phyloP scores from a whole-genome alignment of 768 basidiomycete species.

The Lepiota venenata region DNA sequence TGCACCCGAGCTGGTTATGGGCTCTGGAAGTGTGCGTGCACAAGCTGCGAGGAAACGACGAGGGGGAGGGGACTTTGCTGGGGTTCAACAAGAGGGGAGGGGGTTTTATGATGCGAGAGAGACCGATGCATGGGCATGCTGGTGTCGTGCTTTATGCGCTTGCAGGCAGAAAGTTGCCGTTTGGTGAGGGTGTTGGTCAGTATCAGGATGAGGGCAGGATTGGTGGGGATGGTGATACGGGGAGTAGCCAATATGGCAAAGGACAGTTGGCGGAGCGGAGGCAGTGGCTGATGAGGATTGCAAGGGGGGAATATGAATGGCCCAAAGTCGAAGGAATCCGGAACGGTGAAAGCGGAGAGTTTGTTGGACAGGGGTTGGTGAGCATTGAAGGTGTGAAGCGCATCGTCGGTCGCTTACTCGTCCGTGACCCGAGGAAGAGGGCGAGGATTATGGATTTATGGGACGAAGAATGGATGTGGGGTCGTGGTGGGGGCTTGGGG shows the following conservation, averaged over 20 bases:
- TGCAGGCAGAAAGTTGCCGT: constrained; percentile 67
- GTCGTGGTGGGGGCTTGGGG: constrained; percentile 16
- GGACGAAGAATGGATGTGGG: constrained; percentile 50
- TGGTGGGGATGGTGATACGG: constrained; percentile 31
- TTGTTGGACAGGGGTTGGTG: constrained; percentile 34
- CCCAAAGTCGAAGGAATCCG: constrained; percentile 28
- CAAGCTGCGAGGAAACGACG: not conserved
- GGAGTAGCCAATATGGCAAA: constrained; percentile 14
- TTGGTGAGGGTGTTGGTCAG: constrained; percentile 49
- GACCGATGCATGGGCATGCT: constrained; percentile 88
- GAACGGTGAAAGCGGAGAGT: constrained; percentile 23
- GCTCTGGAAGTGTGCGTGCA: constrained; percentile 22
- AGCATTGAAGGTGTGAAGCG: constrained; percentile 43
- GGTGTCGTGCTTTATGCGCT: constrained; percentile 86
- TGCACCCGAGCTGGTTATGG: constrained; percentile 71
- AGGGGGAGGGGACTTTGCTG: not conserved
- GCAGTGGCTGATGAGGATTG: constrained; percentile 74
- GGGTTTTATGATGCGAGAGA: constrained; percentile 77
- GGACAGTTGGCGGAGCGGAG: constrained; percentile 35
- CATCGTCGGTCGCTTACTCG: constrained; percentile 60
- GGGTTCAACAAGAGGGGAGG: constrained; percentile 22
- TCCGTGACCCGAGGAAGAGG: constrained; percentile 66
- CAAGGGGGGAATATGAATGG: constrained; percentile 78
- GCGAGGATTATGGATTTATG: constrained; percentile 60
- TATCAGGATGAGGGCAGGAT: constrained; percentile 28